phyloP scores from a whole-genome alignment of 2,329 filamentous ascomycete species.

The Westerdykella ornata region DNA sequence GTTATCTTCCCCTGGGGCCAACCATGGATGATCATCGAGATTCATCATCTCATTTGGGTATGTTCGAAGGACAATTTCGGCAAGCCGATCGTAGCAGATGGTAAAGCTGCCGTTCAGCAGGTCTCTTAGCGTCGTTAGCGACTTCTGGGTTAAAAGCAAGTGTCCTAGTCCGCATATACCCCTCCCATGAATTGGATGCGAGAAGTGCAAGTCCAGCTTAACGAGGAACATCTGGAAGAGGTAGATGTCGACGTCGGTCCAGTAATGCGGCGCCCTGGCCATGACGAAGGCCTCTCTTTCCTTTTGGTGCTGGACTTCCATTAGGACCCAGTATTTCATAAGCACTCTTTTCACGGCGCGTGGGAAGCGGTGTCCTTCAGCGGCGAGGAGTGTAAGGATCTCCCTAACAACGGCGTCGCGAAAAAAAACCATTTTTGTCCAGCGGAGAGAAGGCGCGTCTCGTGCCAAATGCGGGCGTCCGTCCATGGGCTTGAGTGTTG shows the following conservation, averaged over 20 bases:
- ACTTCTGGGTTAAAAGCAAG: slow-evolving; percentile 49
- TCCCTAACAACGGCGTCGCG: slow-evolving; percentile 44
- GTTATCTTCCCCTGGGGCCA: slow-evolving; percentile 20
- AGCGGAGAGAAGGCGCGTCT: slow-evolving; percentile 57
- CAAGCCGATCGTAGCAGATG: slow-evolving; percentile 28
- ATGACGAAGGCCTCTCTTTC: slow-evolving; percentile 50
- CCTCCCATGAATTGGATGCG: slow-evolving; percentile 54
- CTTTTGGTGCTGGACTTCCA: slow-evolving; percentile 57
- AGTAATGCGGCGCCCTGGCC: slow-evolving; percentile 46
- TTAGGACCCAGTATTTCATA: slow-evolving; percentile 63
- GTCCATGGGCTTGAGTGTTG: slow-evolving; percentile 45
- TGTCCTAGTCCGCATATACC: slow-evolving; percentile 33
- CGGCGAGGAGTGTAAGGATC: slow-evolving; percentile 53
- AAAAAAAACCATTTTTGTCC: slow-evolving; percentile 58
- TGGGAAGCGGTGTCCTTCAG: slow-evolving; percentile 48
- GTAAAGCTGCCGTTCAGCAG: slow-evolving; percentile 52
- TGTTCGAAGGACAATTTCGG: slow-evolving; percentile 15
- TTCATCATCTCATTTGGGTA: slow-evolving; percentile 5
- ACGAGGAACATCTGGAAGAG: slow-evolving; percentile 59
- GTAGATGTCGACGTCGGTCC: slow-evolving; percentile 56
- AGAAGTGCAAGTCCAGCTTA: slow-evolving; percentile 66
- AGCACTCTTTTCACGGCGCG: slow-evolving; percentile 48
- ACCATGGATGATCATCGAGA: slow-evolving; percentile 10
- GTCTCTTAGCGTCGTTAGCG: slow-evolving; percentile 52
- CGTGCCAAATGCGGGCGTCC: slow-evolving; percentile 23